Conservation (phyloP, 257 asterid species). For the Solanum dulcamara region DNA sequence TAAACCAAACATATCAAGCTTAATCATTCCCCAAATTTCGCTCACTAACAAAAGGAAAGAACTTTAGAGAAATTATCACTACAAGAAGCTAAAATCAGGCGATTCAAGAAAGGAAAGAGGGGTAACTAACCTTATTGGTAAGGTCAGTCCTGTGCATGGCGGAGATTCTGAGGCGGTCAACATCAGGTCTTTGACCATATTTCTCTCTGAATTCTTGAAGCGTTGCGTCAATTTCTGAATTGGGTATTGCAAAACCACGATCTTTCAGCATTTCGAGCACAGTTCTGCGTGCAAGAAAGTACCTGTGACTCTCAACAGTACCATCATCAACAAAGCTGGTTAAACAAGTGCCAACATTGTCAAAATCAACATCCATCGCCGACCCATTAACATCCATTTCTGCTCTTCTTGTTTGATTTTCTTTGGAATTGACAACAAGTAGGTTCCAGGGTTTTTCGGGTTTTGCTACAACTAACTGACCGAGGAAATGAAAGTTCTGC, state of each 20-base stretch:
- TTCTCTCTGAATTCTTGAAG: slow-evolving; percentile 52
- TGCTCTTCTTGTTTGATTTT: neutral
- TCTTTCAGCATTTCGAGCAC: slow-evolving; percentile 85
- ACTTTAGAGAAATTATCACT: neutral
- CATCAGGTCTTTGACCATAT: slow-evolving; percentile 39
- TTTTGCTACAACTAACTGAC: neutral
- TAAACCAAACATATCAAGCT: neutral
- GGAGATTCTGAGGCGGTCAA: slow-evolving; percentile 39
- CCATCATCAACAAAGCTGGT: slow-evolving; percentile 43
- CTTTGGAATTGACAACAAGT: neutral
- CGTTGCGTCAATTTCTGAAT: slow-evolving; percentile 49
- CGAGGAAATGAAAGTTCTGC: neutral
- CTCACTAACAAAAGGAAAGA: neutral
- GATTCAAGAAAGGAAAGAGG: neutral
- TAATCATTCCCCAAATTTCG: neutral
- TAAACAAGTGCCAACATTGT: slow-evolving; percentile 31
- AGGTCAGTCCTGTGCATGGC: slow-evolving; percentile 64
- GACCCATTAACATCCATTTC: slow-evolving; percentile 1
- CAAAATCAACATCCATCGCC: slow-evolving; percentile 16
- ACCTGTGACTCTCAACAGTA: slow-evolving; percentile 60
- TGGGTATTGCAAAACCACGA: slow-evolving; percentile 77
- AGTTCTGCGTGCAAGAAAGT: slow-evolving; percentile 71
- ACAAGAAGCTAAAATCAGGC: neutral
- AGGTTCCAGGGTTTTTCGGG: neutral
- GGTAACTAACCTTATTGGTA: slow-evolving; percentile 40